These are phyloP conservation scores for Dovyalis caffra DNA, from an alignment of 345 rosid species.

Conservation along the genomic window DNA sequence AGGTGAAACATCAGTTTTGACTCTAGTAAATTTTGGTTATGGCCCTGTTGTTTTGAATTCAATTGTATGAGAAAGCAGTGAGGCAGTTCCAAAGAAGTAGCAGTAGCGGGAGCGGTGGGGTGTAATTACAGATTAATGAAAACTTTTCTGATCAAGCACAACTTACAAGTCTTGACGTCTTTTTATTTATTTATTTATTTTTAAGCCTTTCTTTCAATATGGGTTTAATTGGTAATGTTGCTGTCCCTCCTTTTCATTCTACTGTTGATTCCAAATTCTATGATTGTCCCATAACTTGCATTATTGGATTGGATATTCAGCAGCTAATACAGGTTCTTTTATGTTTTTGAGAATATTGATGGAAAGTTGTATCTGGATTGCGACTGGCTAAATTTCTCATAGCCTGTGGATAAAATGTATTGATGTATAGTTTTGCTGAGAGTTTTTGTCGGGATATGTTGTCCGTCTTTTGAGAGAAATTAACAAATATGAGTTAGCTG, in stretches of 20 bases:
- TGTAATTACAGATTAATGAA: slow-evolving; percentile 51
- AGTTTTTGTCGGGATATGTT: slow-evolving; percentile 1
- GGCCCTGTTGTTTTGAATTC: slow-evolving; percentile 38
- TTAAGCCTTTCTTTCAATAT: no score
- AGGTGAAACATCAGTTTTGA: slow-evolving; percentile 78
- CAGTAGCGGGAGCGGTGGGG: slow-evolving; percentile 7
- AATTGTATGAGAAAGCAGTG: slow-evolving; percentile 25
- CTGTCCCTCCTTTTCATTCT: background rate
- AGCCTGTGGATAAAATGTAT: background rate
- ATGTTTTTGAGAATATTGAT: background rate
- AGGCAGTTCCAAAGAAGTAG: background rate
- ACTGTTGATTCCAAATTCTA: background rate
- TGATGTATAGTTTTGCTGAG: background rate
- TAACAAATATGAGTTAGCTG: background rate
- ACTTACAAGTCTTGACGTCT: background rate
- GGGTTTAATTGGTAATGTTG: background rate
- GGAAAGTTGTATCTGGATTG: background rate
- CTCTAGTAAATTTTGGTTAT: slow-evolving; percentile 26
- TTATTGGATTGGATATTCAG: background rate
- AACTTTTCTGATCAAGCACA: slow-evolving; percentile 18
- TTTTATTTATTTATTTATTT: background rate
- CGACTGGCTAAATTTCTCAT: background rate
- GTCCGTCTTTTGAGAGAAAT: background rate
- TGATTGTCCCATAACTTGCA: no score
- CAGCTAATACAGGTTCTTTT: slow-evolving; percentile 6